These are phyloP conservation scores for Phyllosticta ampelicida DNA, from an alignment of 2,329 filamentous ascomycete genomes.

Conservation along the genomic window DNA sequence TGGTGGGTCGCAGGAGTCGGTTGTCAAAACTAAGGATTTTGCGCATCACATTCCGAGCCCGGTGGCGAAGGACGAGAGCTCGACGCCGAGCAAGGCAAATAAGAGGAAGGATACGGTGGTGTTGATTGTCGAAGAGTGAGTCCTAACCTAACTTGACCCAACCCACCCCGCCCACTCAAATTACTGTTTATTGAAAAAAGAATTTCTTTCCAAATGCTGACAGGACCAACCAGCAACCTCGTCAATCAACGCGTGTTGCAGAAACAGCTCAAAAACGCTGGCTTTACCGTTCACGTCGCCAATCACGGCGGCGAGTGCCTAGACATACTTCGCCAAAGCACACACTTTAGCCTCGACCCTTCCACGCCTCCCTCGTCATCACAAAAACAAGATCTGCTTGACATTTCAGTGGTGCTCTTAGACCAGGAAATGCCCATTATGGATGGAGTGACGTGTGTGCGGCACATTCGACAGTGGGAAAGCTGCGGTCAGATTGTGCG, in stretches of 20 bases:
- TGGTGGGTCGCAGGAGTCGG: constrained; percentile 13
- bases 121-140: constrained; percentile 34
- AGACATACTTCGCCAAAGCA: constrained; percentile 30
- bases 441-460: constrained; percentile 32
- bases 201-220: neutral
- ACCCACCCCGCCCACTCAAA: no score
- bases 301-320: constrained; percentile 42
- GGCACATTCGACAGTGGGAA: constrained; percentile 30
- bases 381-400: neutral
- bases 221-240: neutral
- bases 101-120: constrained; percentile 19
- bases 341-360: constrained; percentile 27
- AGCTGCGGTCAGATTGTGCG: constrained; percentile 21
- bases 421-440: constrained; percentile 31
- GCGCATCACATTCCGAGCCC: constrained; percentile 10
- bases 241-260: constrained; percentile 39
- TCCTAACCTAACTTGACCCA: no score
- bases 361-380: constrained; percentile 11
- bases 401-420: constrained; percentile 13
- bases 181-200: neutral
- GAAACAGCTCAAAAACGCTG: constrained; percentile 39
- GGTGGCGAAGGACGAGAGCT: neutral
- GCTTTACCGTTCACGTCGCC: constrained; percentile 36
- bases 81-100: constrained; percentile 10
- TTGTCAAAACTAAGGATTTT: constrained; percentile 25